Percentiles rank a stretch among this genome's conserved stretches.
Conservation (phyloP, 1,284 basidiomycete genomes). For the Rhodotorula sp. region DNA sequence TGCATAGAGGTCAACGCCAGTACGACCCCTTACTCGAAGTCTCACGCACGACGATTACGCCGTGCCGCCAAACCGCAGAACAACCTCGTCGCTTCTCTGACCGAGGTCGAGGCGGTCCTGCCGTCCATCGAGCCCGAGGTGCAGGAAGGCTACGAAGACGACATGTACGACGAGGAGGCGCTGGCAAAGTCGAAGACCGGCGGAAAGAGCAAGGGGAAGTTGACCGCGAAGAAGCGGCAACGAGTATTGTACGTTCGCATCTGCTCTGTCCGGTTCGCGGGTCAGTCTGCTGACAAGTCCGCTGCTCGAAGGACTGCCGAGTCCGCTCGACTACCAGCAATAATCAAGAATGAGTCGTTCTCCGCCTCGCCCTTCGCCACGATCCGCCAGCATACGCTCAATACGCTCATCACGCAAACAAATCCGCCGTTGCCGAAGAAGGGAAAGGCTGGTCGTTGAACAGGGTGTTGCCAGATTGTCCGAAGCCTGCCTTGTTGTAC, state of each 20-base stretch:
- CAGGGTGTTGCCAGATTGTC: background rate
- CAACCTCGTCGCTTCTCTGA: constrained; percentile 60
- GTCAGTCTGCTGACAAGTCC: background rate
- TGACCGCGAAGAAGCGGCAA: constrained; percentile 66
- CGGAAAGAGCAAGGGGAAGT: constrained; percentile 55
- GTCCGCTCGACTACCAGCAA: constrained; percentile 65
- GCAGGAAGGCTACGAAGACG: constrained; percentile 52
- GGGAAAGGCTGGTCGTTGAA: background rate
- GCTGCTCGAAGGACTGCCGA: constrained; percentile 59
- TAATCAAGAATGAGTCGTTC: constrained; percentile 66
- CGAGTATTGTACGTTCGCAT: constrained; percentile 62
- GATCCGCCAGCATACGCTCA: constrained; percentile 73
- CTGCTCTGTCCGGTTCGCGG: background rate
- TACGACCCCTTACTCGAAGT: constrained; percentile 67
- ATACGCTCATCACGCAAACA: constrained; percentile 59
- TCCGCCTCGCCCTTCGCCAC: constrained; percentile 69
- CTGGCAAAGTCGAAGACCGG: constrained; percentile 39
- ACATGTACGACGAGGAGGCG: constrained; percentile 39
- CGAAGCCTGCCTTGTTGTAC: background rate
- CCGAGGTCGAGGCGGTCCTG: constrained; percentile 61
- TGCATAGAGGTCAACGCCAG: constrained; percentile 59
- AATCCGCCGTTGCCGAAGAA: constrained; percentile 2
- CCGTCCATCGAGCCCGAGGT: constrained; percentile 45
- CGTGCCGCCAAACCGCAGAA: constrained; percentile 62
- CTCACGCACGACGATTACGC: constrained; percentile 66